These are phyloP conservation scores for Aspergillus haitiensis DNA, from an alignment of 495 filamentous ascomycete species.

Conservation along the genomic window DNA sequence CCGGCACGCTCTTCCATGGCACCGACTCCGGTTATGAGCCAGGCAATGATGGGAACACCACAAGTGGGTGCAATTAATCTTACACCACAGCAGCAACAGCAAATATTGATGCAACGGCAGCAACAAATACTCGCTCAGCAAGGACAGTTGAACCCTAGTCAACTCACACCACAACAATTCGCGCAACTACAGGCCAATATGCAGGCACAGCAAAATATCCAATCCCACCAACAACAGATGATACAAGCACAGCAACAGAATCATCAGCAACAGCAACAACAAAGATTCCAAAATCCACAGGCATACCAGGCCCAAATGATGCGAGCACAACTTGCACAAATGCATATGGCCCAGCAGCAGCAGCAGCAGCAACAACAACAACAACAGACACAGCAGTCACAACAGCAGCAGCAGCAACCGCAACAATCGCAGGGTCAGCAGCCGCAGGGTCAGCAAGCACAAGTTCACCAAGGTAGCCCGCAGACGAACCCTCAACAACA, in stretches of 20 bases:
- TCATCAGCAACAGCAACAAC: conserved; percentile 40
- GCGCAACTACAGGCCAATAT: conserved; percentile 46
- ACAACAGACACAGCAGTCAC: conserved; percentile 28
- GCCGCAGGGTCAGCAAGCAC: conserved; percentile 34
- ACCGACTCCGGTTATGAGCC: conserved; percentile 58
- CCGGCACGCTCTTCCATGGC: conserved; percentile 60
- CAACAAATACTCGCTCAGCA: conserved; percentile 51
- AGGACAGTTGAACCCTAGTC: conserved; percentile 43
- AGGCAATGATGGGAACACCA: conserved; percentile 48
- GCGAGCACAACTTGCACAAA: conserved; percentile 42
- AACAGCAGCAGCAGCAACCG: conserved; percentile 34
- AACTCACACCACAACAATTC: conserved; percentile 49
- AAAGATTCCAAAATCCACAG: conserved; percentile 44
- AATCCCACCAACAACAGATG: conserved; percentile 47
- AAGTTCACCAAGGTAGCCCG: conserved; percentile 36
- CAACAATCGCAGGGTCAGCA: conserved; percentile 24
- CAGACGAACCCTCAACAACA: conserved; percentile 44
- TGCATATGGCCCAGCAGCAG: conserved; percentile 44
- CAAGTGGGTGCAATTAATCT: conserved; percentile 42
- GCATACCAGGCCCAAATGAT: conserved; percentile 48
- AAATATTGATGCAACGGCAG: conserved; percentile 48
- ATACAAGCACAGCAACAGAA: conserved; percentile 45
- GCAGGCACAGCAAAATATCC: conserved; percentile 57
- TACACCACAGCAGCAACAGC: conserved; percentile 49
- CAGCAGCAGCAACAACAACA: conserved; percentile 37